Evolutionary conservation across 352 stramenopile species (phyloP), one percentile per base, ranked within the genome.

Genomic region (Ochromonadaceae sp.): DNA sequence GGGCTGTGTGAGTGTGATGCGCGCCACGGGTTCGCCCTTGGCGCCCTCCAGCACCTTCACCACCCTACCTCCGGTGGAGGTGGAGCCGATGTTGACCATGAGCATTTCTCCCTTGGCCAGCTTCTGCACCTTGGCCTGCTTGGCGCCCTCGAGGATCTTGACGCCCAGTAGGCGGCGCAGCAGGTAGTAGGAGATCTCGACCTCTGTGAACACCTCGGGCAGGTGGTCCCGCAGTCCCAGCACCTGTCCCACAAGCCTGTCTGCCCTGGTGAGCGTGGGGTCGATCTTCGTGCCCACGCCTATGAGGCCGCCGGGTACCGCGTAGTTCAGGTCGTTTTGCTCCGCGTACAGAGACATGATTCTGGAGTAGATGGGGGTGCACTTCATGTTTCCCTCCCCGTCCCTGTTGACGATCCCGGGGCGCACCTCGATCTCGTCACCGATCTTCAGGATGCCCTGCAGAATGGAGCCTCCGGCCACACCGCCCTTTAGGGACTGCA

Each of bases 21-120:
- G 98, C 39, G 94, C 93, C 61, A 98, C 26, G 2, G 75, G 81
- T 98, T 92, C 70, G 91, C 83, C 81, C 96, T 97, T 52, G 41
- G 66, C 47, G 38, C 47, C 49, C 39, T 75, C 67, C 61, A 76
- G 72, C 41, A 84, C 76, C 14, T 69, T 74, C 36, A 81, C 44
- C 20, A 93, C 86, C 65, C 82, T 88, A 59, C 92, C 93, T 59
- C 92, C 93, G n/a, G 93, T 98, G 20, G 90, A 90, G 14, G 93
- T 99, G 43, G 87, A 97, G 35, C 95, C 95, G 75, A 99, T 99
- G 81, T 99, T 99, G 32, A 99, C 90, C 91, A 99, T 98, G 42
- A 99, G 83, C 76, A 98, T 96, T 78, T 99, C 95, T 50, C 85
- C 83, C 80, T 97, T 98, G 46, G 85, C 86, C 22, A 99, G 81